Evolutionary conservation across 305 asterid genomes (phyloP).

Genomic region (Fraxinus xanthoxyloides): DNA sequence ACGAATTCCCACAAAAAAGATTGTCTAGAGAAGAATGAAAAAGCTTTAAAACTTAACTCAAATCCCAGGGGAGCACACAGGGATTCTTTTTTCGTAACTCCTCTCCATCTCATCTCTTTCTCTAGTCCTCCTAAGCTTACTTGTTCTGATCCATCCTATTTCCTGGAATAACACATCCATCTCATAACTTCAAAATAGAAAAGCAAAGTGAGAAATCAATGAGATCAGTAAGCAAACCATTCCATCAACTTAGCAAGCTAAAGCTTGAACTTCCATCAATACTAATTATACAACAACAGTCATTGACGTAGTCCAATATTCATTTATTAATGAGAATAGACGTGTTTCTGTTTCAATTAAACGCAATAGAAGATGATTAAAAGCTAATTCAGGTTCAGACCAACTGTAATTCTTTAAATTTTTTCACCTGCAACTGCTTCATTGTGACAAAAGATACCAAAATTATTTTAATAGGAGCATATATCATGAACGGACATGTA

Average conservation of each 20-base stretch:
- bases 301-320: neutral
- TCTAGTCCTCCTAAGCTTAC: neutral
- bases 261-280: neutral
- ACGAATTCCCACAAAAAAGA: neutral
- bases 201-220: neutral
- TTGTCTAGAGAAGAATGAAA: neutral
- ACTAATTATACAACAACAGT: neutral
- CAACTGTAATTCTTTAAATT: neutral
- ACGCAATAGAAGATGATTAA: neutral
- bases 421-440: neutral
- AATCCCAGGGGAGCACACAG: neutral
- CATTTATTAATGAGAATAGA: neutral
- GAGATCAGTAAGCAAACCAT: neutral
- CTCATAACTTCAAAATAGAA: neutral
- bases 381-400: neutral
- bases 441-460: neutral
- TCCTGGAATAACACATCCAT: constrained; percentile 33
- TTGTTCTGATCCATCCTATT: constrained; percentile 32
- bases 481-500: neutral
- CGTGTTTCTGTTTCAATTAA: neutral
- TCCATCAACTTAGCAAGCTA: neutral
- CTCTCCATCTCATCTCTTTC: neutral
- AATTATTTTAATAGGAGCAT: neutral
- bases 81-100: neutral
- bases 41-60: neutral